Percentiles rank a stretch among this genome's conserved stretches.
Conservation (phyloP, 345 rosid species). For the Citrus cavaleriei region DNA sequence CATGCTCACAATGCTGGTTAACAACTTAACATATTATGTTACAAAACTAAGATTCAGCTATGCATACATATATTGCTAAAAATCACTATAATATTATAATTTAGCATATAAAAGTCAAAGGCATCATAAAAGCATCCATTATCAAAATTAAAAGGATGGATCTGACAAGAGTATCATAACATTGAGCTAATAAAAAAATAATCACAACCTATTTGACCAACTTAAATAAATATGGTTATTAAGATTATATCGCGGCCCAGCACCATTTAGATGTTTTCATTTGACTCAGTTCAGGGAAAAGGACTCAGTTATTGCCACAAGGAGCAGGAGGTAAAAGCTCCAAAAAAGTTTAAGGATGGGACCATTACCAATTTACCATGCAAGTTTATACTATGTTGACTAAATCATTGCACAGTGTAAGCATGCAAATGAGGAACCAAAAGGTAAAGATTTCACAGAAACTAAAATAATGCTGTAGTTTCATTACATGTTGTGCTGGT, state of each 20-base stretch:
- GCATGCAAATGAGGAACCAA: background rate
- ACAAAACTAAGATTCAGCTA: background rate
- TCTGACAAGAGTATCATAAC: background rate
- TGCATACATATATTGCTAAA: background rate
- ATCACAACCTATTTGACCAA: background rate
- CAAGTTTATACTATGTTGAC: background rate
- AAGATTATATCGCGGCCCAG: background rate
- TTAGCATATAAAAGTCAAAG: background rate
- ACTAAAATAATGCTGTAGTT: background rate
- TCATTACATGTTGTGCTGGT: constrained; percentile 64
- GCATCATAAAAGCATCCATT: background rate
- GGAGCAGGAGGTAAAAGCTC: background rate
- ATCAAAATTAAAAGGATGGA: background rate
- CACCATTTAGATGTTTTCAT: background rate
- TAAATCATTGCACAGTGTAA: background rate
- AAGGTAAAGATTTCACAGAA: background rate
- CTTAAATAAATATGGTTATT: background rate
- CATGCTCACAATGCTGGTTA: background rate
- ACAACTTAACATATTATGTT: background rate
- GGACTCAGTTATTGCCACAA: background rate
- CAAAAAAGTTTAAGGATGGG: background rate
- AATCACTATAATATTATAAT: background rate
- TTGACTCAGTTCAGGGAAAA: background rate
- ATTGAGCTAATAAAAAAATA: background rate
- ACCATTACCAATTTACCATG: constrained; percentile 1